These are phyloP conservation scores for Candida sanyiensis DNA, from an alignment of 805 yeast genomes.

Conservation along the genomic window DNA sequence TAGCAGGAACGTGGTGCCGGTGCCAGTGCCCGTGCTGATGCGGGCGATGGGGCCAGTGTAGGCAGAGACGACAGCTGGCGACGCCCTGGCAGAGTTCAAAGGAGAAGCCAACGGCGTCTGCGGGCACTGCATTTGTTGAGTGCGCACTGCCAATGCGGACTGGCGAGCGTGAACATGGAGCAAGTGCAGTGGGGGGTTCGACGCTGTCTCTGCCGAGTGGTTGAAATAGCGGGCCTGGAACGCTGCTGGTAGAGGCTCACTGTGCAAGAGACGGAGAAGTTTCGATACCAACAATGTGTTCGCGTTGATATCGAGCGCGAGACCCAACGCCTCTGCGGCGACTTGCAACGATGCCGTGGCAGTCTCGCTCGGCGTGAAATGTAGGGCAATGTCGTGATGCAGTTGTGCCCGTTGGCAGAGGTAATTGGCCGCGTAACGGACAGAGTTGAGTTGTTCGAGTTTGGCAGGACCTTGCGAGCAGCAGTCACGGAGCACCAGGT, in stretches of 20 bases:
- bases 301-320: constrained; percentile 19
- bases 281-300: constrained; percentile 19
- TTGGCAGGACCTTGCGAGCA: constrained; percentile 20
- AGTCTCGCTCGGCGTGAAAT: constrained; percentile 39
- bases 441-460: constrained; percentile 36
- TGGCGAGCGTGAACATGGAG: constrained; percentile 18
- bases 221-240: constrained; percentile 40
- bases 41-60: constrained; percentile 4
- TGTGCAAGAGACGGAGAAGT: constrained; percentile 14
- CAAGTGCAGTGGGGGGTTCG: constrained; percentile 10
- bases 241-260: constrained; percentile 33
- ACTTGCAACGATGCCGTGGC: too few species aligned
- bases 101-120: constrained; percentile 20
- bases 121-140: too few species aligned
- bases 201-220: constrained; percentile 20
- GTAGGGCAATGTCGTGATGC: constrained; percentile 51
- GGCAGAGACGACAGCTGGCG: constrained; percentile 7
- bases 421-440: constrained; percentile 52
- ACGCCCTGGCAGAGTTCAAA: constrained; percentile 6
- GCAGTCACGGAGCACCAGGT: constrained; percentile 41
- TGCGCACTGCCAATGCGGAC: neutral
- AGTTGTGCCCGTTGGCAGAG: constrained; percentile 64
- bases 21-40: neutral
- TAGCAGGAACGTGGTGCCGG: neutral
- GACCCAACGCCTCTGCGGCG: neutral